These are phyloP conservation scores for Globisporangium ultimum DNA, from an alignment of 352 stramenopile species.

Conservation along the genomic window DNA sequence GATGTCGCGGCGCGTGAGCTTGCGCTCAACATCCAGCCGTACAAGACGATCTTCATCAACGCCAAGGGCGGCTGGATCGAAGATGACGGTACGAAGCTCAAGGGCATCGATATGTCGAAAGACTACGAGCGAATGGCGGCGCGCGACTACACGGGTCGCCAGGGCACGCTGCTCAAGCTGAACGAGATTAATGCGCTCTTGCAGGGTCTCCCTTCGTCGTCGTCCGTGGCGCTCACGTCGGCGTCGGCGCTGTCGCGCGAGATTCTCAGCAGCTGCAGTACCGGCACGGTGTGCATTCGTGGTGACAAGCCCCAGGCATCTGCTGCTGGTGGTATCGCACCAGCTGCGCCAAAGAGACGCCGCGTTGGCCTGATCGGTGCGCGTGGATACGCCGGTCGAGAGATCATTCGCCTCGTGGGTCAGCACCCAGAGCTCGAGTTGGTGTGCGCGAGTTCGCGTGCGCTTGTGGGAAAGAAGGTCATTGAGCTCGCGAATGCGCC, in stretches of 20 bases:
- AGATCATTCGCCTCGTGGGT: constrained; percentile 83
- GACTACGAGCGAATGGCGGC: constrained; percentile 78
- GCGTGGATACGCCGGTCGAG: constrained; percentile 81
- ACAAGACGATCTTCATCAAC: constrained; percentile 89
- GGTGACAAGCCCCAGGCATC: constrained; percentile 31
- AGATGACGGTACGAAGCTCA: constrained; percentile 80
- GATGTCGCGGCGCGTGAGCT: constrained; percentile 82
- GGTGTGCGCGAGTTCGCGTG: constrained; percentile 80
- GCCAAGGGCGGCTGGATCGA: constrained; percentile 88
- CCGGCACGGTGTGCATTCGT: constrained; percentile 79
- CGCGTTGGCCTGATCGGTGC: constrained; percentile 85
- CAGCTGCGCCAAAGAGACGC: constrained; percentile 40
- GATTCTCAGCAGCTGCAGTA: constrained; percentile 84
- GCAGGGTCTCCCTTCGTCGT: constrained; percentile 67
- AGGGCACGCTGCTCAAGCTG: constrained; percentile 90
- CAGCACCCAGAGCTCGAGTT: constrained; percentile 77
- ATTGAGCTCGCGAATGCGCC: constrained; percentile 64
- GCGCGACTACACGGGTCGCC: constrained; percentile 83
- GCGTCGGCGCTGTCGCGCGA: constrained; percentile 73
- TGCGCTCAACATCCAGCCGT: constrained; percentile 75
- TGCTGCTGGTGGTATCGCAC: constrained; percentile 14
- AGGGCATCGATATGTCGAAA: constrained; percentile 76
- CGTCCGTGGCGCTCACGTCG: constrained; percentile 85
- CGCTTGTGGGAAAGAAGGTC: constrained; percentile 75
- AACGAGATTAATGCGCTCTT: constrained; percentile 89